Conservation (phyloP, 2,329 filamentous ascomycete species). For the Didymella segeticola region DNA sequence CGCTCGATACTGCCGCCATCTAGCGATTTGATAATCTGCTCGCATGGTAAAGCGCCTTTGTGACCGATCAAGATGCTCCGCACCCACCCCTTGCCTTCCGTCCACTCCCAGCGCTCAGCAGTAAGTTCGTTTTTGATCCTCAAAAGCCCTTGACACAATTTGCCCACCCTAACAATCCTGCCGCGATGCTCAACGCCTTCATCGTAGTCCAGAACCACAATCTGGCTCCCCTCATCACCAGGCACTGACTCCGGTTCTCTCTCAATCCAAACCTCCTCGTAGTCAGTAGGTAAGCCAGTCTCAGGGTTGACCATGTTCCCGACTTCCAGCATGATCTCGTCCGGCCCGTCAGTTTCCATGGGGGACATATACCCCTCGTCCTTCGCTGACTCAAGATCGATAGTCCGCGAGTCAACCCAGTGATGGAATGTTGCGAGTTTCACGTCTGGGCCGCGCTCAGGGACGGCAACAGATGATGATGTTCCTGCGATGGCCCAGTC, state of each 20-base stretch:
- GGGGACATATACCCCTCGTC: not conserved
- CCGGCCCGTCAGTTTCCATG: not conserved
- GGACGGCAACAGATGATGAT: not conserved
- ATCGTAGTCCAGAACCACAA: not conserved
- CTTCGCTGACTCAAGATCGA: not conserved
- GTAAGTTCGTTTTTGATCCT: not conserved
- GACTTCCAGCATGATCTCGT: not conserved
- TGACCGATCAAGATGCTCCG: not conserved
- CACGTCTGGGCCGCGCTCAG: not conserved
- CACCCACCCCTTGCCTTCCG: not conserved
- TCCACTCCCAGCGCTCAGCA: not conserved
- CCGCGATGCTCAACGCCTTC: not conserved
- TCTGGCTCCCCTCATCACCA: not conserved
- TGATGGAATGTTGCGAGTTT: not conserved
- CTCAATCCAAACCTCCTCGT: not conserved
- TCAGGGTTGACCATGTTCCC: not conserved
- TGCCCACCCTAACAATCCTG: not conserved
- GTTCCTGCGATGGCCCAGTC: not conserved
- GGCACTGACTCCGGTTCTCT: not conserved
- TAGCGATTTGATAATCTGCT: not conserved
- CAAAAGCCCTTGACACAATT: not conserved
- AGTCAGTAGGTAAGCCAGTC: not conserved
- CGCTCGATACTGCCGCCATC: not conserved
- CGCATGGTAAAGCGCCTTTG: not conserved
- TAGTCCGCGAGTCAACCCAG: not conserved